These are phyloP conservation scores for Pseudogymnoascus sp. DNA, from an alignment of 2,329 filamentous ascomycete species.

Conservation along the genomic window DNA sequence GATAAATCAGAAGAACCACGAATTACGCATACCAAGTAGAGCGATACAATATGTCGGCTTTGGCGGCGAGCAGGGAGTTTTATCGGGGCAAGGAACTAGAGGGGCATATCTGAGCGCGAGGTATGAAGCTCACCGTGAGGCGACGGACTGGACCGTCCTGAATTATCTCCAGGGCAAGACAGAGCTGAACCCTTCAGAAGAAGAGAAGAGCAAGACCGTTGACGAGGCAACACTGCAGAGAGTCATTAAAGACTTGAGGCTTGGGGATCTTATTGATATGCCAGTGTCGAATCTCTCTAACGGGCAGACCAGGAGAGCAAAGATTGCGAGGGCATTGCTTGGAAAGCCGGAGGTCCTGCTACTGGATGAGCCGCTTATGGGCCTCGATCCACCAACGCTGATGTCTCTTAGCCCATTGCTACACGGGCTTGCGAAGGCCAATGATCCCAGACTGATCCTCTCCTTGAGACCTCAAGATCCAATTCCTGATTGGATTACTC, in stretches of 20 bases:
- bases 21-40: constrained; percentile 50
- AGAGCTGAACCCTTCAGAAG: constrained; percentile 66
- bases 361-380: constrained; percentile 94
- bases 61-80: constrained; percentile 58
- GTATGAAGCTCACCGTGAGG: constrained; percentile 82
- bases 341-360: constrained; percentile 72
- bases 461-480: constrained; percentile 78
- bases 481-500: constrained; percentile 84
- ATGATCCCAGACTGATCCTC: constrained; percentile 66
- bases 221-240: constrained; percentile 47
- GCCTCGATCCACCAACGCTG: constrained; percentile 78
- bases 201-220: constrained; percentile 42
- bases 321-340: constrained; percentile 81
- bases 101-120: constrained; percentile 81
- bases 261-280: constrained; percentile 64
- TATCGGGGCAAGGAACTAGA: constrained; percentile 49
- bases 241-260: constrained; percentile 62
- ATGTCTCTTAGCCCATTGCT: constrained; percentile 65
- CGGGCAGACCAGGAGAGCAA: constrained; percentile 78
- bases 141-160: constrained; percentile 75
- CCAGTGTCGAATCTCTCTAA: constrained; percentile 89
- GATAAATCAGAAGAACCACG: constrained; percentile 34
- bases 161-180: constrained; percentile 80
- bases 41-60: constrained; percentile 91
- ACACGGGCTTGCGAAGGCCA: constrained; percentile 56